Conservation (phyloP, 345 rosid species). For the Pistacia vera region DNA sequence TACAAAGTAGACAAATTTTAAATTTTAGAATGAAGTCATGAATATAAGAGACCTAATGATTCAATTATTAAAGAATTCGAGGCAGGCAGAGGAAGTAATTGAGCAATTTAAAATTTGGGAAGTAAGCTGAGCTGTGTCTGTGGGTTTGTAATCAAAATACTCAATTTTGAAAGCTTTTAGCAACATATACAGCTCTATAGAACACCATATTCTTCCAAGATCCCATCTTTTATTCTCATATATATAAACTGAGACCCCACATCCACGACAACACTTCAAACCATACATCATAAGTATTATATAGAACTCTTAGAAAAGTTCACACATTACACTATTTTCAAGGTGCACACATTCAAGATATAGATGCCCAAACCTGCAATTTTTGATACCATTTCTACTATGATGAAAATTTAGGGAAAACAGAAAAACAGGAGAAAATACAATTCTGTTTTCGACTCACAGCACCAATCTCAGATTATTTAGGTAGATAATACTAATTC, state of each 20-base stretch:
- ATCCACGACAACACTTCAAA: not conserved
- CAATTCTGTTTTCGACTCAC: not conserved
- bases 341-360: not conserved
- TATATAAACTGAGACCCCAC: not conserved
- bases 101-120: not conserved
- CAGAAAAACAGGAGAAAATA: not conserved
- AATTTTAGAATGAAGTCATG: not conserved
- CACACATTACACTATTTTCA: not conserved
- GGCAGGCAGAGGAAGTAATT: not conserved
- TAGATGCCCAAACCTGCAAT: not conserved
- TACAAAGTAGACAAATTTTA: not conserved
- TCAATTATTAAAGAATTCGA: not conserved
- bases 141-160: not conserved
- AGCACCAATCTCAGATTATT: not conserved
- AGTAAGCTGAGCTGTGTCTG: not conserved
- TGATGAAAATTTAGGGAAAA: not conserved
- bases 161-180: not conserved
- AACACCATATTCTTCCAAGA: not conserved
- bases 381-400: not conserved
- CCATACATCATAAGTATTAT: not conserved
- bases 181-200: not conserved
- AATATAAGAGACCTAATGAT: not conserved
- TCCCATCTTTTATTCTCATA: not conserved
- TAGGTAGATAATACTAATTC: not conserved
- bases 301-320: not conserved